Evolutionary conservation across 441 rosid species (phyloP).

Genomic region (Euphorbia celastroides): DNA sequence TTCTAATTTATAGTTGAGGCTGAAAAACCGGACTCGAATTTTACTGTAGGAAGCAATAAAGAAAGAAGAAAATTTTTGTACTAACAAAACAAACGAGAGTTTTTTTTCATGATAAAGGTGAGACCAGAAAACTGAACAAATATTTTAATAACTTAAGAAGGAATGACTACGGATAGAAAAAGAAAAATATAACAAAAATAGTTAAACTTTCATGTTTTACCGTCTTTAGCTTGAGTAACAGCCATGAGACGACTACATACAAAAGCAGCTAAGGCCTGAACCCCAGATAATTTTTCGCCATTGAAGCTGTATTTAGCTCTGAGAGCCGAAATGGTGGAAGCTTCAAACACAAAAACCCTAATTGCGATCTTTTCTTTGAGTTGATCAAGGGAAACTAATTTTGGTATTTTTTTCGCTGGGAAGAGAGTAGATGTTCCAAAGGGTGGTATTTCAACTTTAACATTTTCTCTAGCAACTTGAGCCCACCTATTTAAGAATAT

Average conservation of each 20-base stretch:
- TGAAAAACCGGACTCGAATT: no score
- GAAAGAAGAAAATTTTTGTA: no score
- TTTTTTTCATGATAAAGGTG: no score
- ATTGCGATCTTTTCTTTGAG: background rate
- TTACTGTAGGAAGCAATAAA: no score
- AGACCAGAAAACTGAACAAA: no score
- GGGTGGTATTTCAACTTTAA: background rate
- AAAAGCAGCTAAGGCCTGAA: conserved; percentile 7
- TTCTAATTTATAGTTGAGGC: no score
- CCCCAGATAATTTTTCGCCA: background rate
- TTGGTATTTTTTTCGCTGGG: conserved; percentile 10
- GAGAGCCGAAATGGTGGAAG: conserved; percentile 5
- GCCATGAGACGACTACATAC: conserved; percentile 11
- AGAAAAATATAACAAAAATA: no score
- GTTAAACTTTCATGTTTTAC: background rate
- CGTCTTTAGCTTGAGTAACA: background rate
- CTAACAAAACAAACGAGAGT: no score
- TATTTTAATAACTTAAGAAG: no score
- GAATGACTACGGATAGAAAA: no score
- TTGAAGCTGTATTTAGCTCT: background rate
- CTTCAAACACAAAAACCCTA: conserved; percentile 17
- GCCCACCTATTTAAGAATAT: conserved; percentile 26
- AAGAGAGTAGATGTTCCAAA: conserved; percentile 18
- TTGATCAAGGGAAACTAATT: background rate
- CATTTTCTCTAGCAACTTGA: conserved; percentile 5